Evolutionary conservation across 2,329 filamentous ascomycete genomes (phyloP), one percentile per base, ranked within the genome.

Genomic region (Colletotrichum cereale): DNA sequence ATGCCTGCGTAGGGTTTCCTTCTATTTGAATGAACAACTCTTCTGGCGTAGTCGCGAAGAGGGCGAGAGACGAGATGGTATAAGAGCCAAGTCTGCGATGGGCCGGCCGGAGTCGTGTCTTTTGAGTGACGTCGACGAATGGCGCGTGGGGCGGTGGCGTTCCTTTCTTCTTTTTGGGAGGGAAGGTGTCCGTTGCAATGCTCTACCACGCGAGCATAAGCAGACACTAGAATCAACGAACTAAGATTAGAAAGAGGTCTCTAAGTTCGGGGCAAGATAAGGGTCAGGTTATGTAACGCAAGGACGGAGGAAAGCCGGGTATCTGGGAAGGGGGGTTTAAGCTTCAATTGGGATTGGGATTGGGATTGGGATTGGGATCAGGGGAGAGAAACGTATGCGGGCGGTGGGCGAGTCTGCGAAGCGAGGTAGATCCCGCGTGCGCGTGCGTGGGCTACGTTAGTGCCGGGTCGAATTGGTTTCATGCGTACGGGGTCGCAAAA

Each of bases 401-500:
- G 21, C n/a, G 42, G 57, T n/a, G 48, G 53, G 50, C 16, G 10
- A 10, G 10, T 38, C 40, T 42, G 62, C 38, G 42, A 64, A 42
- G 57, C 34, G 48, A 62, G 63, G 63, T 62, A 56, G 50, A 71
- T 52, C 56, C 50, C 64, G 67, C 56, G 52, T 57, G 67, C 56
- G 56, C 55, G 48, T 50, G 57, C 56, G 58, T 58, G 57, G 65
- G 38, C 52, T 40, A 48, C 5, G 10, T 10, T 24, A 47, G 65
- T 38, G 58, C 57, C 52, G 58, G 58, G 24, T 53, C 44, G 64
- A 53, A 56, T 58, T 44, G 64, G 68, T 68, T 71, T 71, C 68
- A 71, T 71, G 52, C 65, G 68, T 68, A 67, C 50, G 58, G 42
- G 68, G 68, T 57, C 62, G 64, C 58, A 62, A 62, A 36, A 71